Evolutionary conservation across 305 asterid genomes (phyloP).

Genomic region (Andrographis paniculata): DNA sequence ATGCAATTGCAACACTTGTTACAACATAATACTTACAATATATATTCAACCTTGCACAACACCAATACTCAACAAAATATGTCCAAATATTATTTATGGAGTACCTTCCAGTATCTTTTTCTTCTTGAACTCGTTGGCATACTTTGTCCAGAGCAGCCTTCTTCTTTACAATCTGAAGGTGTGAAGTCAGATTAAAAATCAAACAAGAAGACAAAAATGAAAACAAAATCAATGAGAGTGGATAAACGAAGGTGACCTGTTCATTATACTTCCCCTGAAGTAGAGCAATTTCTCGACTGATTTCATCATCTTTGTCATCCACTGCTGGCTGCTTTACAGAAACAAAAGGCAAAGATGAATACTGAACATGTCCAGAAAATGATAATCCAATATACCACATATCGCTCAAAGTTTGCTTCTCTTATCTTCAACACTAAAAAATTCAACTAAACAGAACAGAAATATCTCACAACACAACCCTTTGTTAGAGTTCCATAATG

Average conservation of each 20-base stretch:
- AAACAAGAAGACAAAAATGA: background rate
- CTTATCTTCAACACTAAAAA: background rate
- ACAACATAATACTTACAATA: background rate
- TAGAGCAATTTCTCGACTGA: constrained; percentile 56
- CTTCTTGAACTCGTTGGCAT: constrained; percentile 53
- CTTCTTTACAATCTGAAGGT: constrained; percentile 53
- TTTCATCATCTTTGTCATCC: constrained; percentile 79
- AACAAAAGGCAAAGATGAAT: constrained; percentile 6
- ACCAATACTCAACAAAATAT: background rate
- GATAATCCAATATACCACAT: too few relatives aligned
- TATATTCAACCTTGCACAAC: background rate
- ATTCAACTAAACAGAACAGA: too few relatives aligned
- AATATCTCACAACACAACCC: background rate
- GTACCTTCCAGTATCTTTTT: constrained; percentile 49
- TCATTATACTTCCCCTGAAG: constrained; percentile 55
- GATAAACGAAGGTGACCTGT: constrained; percentile 9
- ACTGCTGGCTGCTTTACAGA: constrained; percentile 59
- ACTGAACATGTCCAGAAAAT: too few relatives aligned
- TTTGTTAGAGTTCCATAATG: constrained; percentile 1
- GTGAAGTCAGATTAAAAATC: background rate
- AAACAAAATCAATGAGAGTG: background rate
- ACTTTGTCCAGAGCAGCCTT: constrained; percentile 51
- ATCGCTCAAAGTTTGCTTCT: too few relatives aligned
- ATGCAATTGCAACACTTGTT: constrained; percentile 9
- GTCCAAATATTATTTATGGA: background rate